Conservation (phyloP, 1,284 basidiomycete genomes). For the Ceratobasidium sp. region DNA sequence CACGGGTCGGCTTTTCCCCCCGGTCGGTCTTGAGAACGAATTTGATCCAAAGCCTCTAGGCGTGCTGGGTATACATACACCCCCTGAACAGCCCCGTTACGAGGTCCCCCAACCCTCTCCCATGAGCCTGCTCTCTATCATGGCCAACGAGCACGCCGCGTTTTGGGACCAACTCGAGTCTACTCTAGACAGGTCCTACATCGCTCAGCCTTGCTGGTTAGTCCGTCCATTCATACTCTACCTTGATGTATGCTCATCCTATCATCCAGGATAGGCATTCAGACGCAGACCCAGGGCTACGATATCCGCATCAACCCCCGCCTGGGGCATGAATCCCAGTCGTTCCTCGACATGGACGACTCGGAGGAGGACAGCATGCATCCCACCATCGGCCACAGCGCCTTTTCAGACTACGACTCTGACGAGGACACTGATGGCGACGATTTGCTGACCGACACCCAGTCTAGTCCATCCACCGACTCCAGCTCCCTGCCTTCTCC, state of each 20-base stretch:
- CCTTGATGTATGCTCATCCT: constrained; percentile 23
- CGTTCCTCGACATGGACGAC: constrained; percentile 43
- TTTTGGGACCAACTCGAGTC: constrained; percentile 40
- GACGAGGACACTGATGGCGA: constrained; percentile 25
- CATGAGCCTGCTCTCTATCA: constrained; percentile 38
- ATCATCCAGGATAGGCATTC: constrained; percentile 28
- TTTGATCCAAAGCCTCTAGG: constrained; percentile 7
- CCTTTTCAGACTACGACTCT: constrained; percentile 41
- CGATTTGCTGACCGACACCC: constrained; percentile 14
- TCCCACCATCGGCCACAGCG: constrained; percentile 35
- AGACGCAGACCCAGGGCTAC: constrained; percentile 20
- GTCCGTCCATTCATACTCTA: not conserved
- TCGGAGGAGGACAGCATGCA: constrained; percentile 10
- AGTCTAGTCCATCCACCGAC: constrained; percentile 19
- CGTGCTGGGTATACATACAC: constrained; percentile 17
- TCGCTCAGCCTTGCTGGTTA: constrained; percentile 15
- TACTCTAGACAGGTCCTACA: not conserved
- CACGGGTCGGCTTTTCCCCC: constrained; percentile 30
- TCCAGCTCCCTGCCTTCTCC: constrained; percentile 22
- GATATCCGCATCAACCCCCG: constrained; percentile 18
- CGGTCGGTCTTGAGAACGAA: constrained; percentile 32
- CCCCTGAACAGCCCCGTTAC: constrained; percentile 28
- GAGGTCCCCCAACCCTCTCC: constrained; percentile 23
- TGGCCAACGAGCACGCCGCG: constrained; percentile 37
- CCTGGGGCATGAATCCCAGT: not conserved